Base-by-base conservation (phyloP, 108 stramenopile genomes). In the Fistulifera pelliculosa region DNA sequence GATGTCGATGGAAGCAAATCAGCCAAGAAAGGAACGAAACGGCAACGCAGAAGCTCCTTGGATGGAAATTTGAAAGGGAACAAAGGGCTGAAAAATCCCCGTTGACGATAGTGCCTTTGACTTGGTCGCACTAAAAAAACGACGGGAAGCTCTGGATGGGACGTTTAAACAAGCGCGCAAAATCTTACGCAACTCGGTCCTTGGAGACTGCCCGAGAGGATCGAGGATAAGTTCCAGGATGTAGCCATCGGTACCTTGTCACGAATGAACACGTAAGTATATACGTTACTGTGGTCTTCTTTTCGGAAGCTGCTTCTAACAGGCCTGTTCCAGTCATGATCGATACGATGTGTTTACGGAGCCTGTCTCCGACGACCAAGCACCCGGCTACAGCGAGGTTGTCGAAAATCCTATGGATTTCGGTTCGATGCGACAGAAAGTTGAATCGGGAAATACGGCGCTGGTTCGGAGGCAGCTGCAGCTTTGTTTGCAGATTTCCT, bases 381-480 rank as follows among this genome's bases (percentile, higher is more conserved):
- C 81, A 41, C 87, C 87, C 23, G 83, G 76, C 1, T 89, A 89
- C 49, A 72, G 39, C 19, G 74, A 78, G 27, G 55, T 83, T 35
- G 70, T 89, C 18, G 77, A 64, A 23, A 67, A 71, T 28, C 87
- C 87, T 0, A 89, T 89, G 65, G 83, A 85, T 60, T 79, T 85
- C 49, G 62, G 71, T 1, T 80, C 74, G 0, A 89, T 89, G 71
- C 67, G 56, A 47, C 51, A 70, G 16, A 35, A 91, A 91, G 54
- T 56, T 87, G 76, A 26, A 60, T 70, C 15, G 85, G 81, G 26
- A 62, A 68, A 48, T 91, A 91, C 42, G 89, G 89, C 13, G 44
- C 61, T 39, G 87, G 83, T 31, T 74, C 79, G n/a, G 58, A 68
- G 13, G 83, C 76, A 13, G 64, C 65, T 10, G 58, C 69, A 6